phyloP scores from a whole-genome alignment of 2,329 filamentous ascomycete genomes.

The Periglandula ipomoeae region DNA sequence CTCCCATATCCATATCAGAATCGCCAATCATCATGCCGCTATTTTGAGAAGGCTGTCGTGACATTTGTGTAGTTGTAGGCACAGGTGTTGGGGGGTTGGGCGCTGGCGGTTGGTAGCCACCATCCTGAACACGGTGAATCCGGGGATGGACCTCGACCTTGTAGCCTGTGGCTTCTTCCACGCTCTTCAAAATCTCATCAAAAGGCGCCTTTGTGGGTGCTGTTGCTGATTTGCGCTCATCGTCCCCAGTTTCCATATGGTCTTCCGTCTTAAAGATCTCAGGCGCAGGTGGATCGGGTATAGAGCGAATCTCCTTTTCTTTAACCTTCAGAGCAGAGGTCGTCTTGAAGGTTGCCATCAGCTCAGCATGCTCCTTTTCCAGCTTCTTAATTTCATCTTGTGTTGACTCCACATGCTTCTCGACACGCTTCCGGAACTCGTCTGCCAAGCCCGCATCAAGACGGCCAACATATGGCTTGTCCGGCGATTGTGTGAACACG shows the following conservation, averaged over 20 bases:
- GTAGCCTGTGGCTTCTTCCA: conserved; percentile 63
- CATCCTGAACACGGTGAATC: conserved; percentile 66
- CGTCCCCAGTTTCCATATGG: conserved; percentile 39
- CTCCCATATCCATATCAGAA: conserved; percentile 55
- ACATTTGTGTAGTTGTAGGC: conserved; percentile 26
- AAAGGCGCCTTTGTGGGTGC: conserved; percentile 41
- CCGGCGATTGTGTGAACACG: conserved; percentile 33
- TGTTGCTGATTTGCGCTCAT: conserved; percentile 27
- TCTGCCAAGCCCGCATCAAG: conserved; percentile 70
- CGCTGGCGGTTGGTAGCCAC: conserved; percentile 59
- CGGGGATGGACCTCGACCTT: conserved; percentile 55
- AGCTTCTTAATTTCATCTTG: conserved; percentile 77
- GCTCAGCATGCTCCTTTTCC: conserved; percentile 67
- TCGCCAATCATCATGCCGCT: conserved; percentile 49
- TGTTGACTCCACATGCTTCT: conserved; percentile 61
- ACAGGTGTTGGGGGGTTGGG: conserved; percentile 28
- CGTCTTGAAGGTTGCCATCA: conserved; percentile 65
- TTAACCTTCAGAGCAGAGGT: conserved; percentile 62
- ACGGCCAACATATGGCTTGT: conserved; percentile 51
- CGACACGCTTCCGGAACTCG: conserved; percentile 73
- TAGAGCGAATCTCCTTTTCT: conserved; percentile 64
- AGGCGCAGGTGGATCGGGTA: conserved; percentile 48
- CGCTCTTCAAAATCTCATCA: conserved; percentile 64
- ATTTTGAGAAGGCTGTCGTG: conserved; percentile 46
- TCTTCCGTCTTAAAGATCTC: conserved; percentile 59